Conservation (phyloP, 2,329 filamentous ascomycete genomes). For the Pestalotiopsis sp. region DNA sequence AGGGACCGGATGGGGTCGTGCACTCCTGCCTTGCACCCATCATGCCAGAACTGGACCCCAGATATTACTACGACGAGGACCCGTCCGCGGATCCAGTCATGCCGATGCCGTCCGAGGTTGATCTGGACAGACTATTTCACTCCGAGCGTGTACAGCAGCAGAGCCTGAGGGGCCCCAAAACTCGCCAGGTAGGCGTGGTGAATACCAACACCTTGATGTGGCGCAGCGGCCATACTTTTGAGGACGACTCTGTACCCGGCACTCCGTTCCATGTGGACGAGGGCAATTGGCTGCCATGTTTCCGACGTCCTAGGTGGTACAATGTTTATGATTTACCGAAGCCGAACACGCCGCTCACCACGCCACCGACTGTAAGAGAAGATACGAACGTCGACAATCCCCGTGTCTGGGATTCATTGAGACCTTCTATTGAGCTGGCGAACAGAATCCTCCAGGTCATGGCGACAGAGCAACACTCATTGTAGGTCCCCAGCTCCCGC, state of each 20-base stretch:
- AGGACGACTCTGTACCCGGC: background rate
- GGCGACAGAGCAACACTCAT: background rate
- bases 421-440: background rate
- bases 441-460: background rate
- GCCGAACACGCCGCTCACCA: background rate
- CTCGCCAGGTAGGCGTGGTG: background rate
- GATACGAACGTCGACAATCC: background rate
- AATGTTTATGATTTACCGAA: background rate
- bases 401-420: background rate
- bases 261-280: background rate
- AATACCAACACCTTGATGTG: background rate
- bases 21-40: background rate
- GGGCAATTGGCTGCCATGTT: background rate
- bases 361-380: no score
- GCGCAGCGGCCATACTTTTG: background rate
- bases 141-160: background rate
- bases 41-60: background rate
- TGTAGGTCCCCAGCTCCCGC: background rate
- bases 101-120: background rate
- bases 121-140: background rate
- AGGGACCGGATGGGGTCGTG: background rate
- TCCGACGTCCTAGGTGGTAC: constrained; percentile 2
- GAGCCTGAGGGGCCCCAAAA: background rate
- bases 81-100: background rate
- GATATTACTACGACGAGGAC: background rate